Conservation (phyloP, 805 yeast genomes). For the Nakazawaea siamensis region DNA sequence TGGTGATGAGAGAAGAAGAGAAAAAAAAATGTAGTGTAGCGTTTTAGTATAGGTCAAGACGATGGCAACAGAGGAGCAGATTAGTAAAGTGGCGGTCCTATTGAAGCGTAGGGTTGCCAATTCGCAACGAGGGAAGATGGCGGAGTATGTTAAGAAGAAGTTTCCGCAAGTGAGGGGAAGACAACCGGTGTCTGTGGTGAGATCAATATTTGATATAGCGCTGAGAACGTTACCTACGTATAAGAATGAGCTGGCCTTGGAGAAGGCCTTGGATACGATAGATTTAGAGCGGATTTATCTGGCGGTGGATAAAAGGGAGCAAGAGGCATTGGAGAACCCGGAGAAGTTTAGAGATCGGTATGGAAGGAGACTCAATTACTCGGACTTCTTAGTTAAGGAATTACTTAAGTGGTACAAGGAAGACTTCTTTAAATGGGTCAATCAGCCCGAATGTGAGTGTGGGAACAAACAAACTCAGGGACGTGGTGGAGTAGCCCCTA, state of each 20-base stretch:
- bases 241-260: slow-evolving; percentile 36
- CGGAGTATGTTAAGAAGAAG: too few species aligned
- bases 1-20: too few species aligned
- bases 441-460: slow-evolving; percentile 60
- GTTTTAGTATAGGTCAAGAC: too few species aligned
- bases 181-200: not conserved
- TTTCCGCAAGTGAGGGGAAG: not conserved
- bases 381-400: slow-evolving; percentile 52
- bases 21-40: too few species aligned
- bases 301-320: slow-evolving; percentile 48
- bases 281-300: slow-evolving; percentile 45
- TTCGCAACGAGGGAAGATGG: not conserved
- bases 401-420: slow-evolving; percentile 64
- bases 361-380: slow-evolving; percentile 27
- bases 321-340: slow-evolving; percentile 17
- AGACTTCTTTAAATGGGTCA: slow-evolving; percentile 80
- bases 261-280: slow-evolving; percentile 52
- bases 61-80: slow-evolving; percentile 52
- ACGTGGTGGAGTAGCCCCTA: slow-evolving; percentile 34
- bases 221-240: slow-evolving; percentile 19
- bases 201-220: slow-evolving; percentile 3
- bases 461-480: slow-evolving; percentile 21
- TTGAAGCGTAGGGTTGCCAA: slow-evolving; percentile 1
- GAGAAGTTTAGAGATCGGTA: slow-evolving; percentile 10
- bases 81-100: slow-evolving; percentile 10